Evolutionary conservation across 371 early-diverging fungal genomes (phyloP).

Genomic region (Fennellomyces sp.): DNA sequence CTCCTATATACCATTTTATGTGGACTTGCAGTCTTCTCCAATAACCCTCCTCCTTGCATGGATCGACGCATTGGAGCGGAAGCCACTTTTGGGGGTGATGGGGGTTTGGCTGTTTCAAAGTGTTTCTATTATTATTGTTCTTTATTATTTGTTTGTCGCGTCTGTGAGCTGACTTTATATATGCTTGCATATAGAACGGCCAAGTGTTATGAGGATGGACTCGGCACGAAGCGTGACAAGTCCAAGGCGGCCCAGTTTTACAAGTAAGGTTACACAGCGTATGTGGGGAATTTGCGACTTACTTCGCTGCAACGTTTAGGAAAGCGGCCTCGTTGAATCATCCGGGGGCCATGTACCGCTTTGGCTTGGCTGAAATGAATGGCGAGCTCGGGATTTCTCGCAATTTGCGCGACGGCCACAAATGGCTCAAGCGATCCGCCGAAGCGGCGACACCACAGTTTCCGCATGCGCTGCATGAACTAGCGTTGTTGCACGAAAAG

Average conservation of each 20-base stretch:
- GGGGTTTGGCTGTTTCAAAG: not conserved
- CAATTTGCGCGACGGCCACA: slow-evolving; percentile 76
- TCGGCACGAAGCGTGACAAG: slow-evolving; percentile 59
- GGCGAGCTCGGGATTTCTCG: slow-evolving; percentile 69
- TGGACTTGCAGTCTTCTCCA: not conserved
- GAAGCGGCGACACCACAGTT: slow-evolving; percentile 76
- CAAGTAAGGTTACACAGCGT: slow-evolving; percentile 33
- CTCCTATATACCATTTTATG: not conserved
- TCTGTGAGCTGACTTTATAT: not conserved
- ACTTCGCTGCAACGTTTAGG: slow-evolving; percentile 41
- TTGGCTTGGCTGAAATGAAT: slow-evolving; percentile 73
- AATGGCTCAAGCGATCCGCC: slow-evolving; percentile 80
- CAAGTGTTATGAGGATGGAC: slow-evolving; percentile 68
- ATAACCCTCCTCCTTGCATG: not conserved
- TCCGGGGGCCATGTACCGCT: slow-evolving; percentile 75
- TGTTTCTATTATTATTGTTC: not conserved
- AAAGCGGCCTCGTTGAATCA: slow-evolving; percentile 76
- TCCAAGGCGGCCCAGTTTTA: slow-evolving; percentile 66
- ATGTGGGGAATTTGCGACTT: too few relatives aligned
- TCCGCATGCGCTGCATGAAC: slow-evolving; percentile 82
- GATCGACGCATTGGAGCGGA: not conserved
- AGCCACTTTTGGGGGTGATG: not conserved
- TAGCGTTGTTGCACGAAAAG: slow-evolving; percentile 72
- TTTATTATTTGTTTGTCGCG: not conserved
- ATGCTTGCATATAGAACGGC: slow-evolving; percentile 41